Evolutionary conservation across 2,329 filamentous ascomycete species (phyloP), one percentile per base, ranked within the genome.

Genomic region (Apiospora hydei): DNA sequence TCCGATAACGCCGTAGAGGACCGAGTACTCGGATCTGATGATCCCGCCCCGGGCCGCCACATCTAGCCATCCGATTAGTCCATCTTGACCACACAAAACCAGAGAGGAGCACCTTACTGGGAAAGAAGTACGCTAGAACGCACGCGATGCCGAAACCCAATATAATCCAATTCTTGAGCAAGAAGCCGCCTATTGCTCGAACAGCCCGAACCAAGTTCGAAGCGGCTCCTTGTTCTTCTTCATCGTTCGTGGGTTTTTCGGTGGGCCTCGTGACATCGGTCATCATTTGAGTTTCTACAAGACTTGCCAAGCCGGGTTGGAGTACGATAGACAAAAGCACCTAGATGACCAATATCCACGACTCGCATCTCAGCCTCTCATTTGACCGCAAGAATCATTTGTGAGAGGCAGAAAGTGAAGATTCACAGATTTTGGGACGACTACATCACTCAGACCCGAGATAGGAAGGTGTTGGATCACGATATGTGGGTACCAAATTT

Each of bases 1-100:
- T 24, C 87, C 89, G 43, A 94, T 90, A 26, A 88, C 90, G 44
- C 91, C 90, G 78, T 94, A 94, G 43, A 93, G 85, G 70, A 93
- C 88, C 83, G 77, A 89, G 83, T 82, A 88, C 81, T 83, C 89
- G 76, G 81, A 91, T 81, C 81, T 88, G 81, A 85, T 87, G 66
- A 81, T 78, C 8, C 86, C 86, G 47, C 85, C 85, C 69, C 83
- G 82, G 24, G 84, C 83, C 57, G 87, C 86, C 71, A 88, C 84
- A 67, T 84, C 85, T 86, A 61, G 3, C 66, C 43, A 53, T 76
- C 44, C 74, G 74, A 38, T 26, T 21, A 43, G 30, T 24, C 11
- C 16, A 26, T 73, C 41, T 68, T 34, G 26, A 7, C 18, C 13
- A 44, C 10, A 4, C 16, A 34, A 46, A 57, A 44, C 64, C 67